Base-by-base conservation (phyloP, 331 rosid species). In the Spiraea crenata region DNA sequence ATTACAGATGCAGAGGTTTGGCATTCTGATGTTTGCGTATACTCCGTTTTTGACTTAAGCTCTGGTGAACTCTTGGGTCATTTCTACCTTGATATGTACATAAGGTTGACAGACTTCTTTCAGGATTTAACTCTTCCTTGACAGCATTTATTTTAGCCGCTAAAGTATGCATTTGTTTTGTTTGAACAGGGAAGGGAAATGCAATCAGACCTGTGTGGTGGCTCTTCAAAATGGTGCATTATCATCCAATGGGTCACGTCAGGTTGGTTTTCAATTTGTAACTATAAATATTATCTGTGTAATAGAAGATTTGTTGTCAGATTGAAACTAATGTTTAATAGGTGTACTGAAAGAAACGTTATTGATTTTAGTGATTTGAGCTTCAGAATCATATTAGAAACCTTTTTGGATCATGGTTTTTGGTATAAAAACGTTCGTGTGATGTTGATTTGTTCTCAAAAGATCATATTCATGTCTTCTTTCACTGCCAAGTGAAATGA, bases 161-260 rank as follows among this genome's bases (percentile, higher is more conserved):
- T 70, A 75, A 70, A 57, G 68, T 60, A 55, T 48, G 60, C 39
- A 71, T 50, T 79, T 67, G 17, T 71, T 11, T 65, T 83, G 44
- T 75, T 65, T 62, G 75, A 50, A 76, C 86, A 93, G 97, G 89
- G 89, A 89, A 79, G 96, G 90, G 68, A 93, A 93, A 80, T 93
- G 84, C 76, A 81, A 78, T 69, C 92, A 91, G 72, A 86, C 88
- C 38, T 91, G 96, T 83, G 96, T 87, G 78, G 83, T 93, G 82
- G 88, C 96, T 80, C 91, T 93, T 74, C 99, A 93, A 84, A 93
- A 91, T 75, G 83, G 88, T 83, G 96, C 91, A 77, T 83, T 77
- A 78, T 80, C 83, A 75, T 72, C 51, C 73, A 86, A 81, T 63
- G 84, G 84, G 57, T 72, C 76, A 13, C 85, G 80, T 3, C 97